These are phyloP conservation scores for Colletotrichum salicis DNA, from an alignment of 2,329 filamentous ascomycete genomes.

Conservation along the genomic window DNA sequence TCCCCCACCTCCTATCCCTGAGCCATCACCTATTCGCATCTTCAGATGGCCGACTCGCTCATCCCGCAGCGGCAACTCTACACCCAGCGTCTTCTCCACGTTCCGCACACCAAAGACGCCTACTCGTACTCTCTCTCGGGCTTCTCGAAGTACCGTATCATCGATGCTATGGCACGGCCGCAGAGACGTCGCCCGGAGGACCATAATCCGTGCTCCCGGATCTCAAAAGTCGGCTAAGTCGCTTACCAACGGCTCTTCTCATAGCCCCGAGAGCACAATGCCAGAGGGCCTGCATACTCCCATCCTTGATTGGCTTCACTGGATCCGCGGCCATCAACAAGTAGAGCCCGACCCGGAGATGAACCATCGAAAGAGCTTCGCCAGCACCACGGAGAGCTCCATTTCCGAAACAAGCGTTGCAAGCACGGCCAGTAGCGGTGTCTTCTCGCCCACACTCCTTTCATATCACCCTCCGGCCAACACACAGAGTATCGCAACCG, in stretches of 20 bases:
- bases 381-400: slow-evolving; percentile 10
- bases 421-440: slow-evolving; percentile 21
- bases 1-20: slow-evolving; percentile 12
- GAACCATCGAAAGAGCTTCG: slow-evolving; percentile 30
- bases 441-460: slow-evolving; percentile 23
- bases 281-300: slow-evolving; percentile 14
- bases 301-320: slow-evolving; percentile 25
- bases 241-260: not conserved
- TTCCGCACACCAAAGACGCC: not conserved
- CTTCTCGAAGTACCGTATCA: slow-evolving; percentile 27
- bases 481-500: not conserved
- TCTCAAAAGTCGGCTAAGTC: not conserved
- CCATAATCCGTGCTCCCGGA: not conserved
- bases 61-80: slow-evolving; percentile 13
- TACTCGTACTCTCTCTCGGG: slow-evolving; percentile 5
- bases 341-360: slow-evolving; percentile 19
- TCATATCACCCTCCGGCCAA: slow-evolving; percentile 12
- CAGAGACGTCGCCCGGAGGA: slow-evolving; percentile 20
- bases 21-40: slow-evolving; percentile 30
- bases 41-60: slow-evolving; percentile 35
- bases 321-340: slow-evolving; percentile 26
- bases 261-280: slow-evolving; percentile 7
- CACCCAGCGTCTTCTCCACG: not conserved
- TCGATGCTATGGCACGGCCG: slow-evolving; percentile 34
- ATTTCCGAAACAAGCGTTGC: slow-evolving; percentile 8